Base-by-base conservation (phyloP, 371 early-diverging fungal genomes). In the Actinomortierella ambigua region DNA sequence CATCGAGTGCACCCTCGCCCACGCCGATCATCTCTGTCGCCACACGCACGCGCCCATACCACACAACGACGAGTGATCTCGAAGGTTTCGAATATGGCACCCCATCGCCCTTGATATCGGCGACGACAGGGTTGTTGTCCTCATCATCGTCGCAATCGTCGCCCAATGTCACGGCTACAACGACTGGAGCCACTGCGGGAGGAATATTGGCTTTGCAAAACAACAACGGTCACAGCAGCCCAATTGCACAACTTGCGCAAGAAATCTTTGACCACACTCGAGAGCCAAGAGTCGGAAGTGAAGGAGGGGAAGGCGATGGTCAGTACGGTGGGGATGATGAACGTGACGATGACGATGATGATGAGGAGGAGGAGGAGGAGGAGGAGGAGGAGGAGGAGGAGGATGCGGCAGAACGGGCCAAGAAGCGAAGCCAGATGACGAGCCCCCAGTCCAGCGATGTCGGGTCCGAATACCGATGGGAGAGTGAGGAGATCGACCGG, bases 381-480 rank as follows among this genome's bases (percentile, higher is more conserved):
- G 2, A 47, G 56, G n/a, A 50, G 68, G 29, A 62, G 63, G 22
- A 68, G 63, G 13, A 68, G 68, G 28, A 63, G 63, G n/a, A 28
- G 63, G 57, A 69, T 63, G 20, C 59, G 63, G 18, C 24, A 9
- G 48, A 48, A 11, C 2, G 24, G 48, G 18, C 34, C 59, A 57
- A 63, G 63, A 11, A 59, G 29, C 28, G 34, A 6, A 34, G 34
- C 34, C 34, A 34, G 34, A 34, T 34, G 34, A 34, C 34, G 34
- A 34, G 34, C 11, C 34, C 34, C 7, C 34, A 6, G 11, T 34
- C 34, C 7, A 34, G 34, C 34, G 34, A 34, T 34, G 18, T 41
- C 8, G 69, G 59, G 23, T 69, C 69, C 1, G 69, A 69, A 11
- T 69, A 69, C 26, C 63, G 59, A 28, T 69, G 69, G 69, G 69